Conservation (phyloP, 768 basidiomycete species). For the Hortiboletus flavorubellus region DNA sequence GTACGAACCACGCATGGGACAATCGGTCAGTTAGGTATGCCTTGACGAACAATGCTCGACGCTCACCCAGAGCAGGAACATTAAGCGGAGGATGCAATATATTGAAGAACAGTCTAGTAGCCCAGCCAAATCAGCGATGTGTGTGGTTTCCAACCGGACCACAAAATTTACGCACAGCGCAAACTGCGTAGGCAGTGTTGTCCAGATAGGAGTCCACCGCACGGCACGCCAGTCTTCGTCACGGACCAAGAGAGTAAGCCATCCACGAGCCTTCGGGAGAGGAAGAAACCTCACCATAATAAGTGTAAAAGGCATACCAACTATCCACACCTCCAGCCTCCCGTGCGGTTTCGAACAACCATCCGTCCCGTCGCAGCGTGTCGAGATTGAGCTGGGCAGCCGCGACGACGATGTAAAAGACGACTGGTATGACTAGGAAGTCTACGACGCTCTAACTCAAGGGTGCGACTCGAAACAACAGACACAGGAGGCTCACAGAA, state of each 20-base stretch:
- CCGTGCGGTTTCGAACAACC: slow-evolving; percentile 73
- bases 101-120: slow-evolving; percentile 74
- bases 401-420: slow-evolving; percentile 81
- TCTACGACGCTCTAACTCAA: slow-evolving; percentile 39
- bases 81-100: slow-evolving; percentile 83
- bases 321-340: slow-evolving; percentile 30
- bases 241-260: neutral
- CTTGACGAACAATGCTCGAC: neutral
- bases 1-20: neutral
- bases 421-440: slow-evolving; percentile 71
- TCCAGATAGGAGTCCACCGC: slow-evolving; percentile 64
- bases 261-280: neutral
- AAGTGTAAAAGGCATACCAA: slow-evolving; percentile 88
- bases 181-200: slow-evolving; percentile 90
- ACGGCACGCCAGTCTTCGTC: slow-evolving; percentile 57
- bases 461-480: neutral
- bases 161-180: slow-evolving; percentile 61
- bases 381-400: slow-evolving; percentile 59
- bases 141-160: neutral
- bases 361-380: slow-evolving; percentile 61
- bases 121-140: slow-evolving; percentile 24
- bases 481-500: slow-evolving; percentile 50
- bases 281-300: slow-evolving; percentile 54
- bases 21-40: neutral
- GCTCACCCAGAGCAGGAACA: slow-evolving; percentile 79